Evolutionary conservation across 192 early-diverging fungal species (phyloP).

Genomic region (Coemansia sp.): DNA sequence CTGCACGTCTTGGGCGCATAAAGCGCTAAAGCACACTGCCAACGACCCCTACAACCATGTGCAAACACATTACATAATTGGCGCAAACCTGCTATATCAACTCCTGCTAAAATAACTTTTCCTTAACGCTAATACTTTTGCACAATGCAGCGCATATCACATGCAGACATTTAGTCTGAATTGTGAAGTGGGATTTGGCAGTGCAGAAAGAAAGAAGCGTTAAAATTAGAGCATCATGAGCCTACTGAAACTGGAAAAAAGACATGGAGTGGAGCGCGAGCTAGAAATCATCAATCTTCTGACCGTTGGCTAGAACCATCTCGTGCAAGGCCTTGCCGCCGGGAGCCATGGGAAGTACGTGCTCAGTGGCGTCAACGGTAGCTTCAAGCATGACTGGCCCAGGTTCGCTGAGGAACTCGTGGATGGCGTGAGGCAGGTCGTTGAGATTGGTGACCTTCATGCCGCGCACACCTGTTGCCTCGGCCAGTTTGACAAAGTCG

Average conservation of each 20-base stretch:
- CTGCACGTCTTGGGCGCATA: too few species aligned
- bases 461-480: slow-evolving; percentile 88
- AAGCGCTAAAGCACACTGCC: too few species aligned
- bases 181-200: background rate
- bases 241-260: background rate
- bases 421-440: slow-evolving; percentile 82
- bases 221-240: background rate
- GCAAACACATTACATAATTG: too few species aligned
- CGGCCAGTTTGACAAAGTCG: slow-evolving; percentile 97
- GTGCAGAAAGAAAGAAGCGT: background rate
- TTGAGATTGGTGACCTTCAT: slow-evolving; percentile 78
- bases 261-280: background rate
- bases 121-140: too few species aligned
- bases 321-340: slow-evolving; percentile 92
- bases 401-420: slow-evolving; percentile 79
- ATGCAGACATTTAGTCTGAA: background rate
- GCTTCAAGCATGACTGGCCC: slow-evolving; percentile 92
- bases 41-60: too few species aligned
- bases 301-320: slow-evolving; percentile 63
- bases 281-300: slow-evolving; percentile 29
- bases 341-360: slow-evolving; percentile 96
- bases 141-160: background rate
- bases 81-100: too few species aligned
- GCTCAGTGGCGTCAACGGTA: slow-evolving; percentile 87
- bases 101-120: too few species aligned